Base-by-base conservation (phyloP, 352 stramenopile species). In the Elongisporangium prolatum region DNA sequence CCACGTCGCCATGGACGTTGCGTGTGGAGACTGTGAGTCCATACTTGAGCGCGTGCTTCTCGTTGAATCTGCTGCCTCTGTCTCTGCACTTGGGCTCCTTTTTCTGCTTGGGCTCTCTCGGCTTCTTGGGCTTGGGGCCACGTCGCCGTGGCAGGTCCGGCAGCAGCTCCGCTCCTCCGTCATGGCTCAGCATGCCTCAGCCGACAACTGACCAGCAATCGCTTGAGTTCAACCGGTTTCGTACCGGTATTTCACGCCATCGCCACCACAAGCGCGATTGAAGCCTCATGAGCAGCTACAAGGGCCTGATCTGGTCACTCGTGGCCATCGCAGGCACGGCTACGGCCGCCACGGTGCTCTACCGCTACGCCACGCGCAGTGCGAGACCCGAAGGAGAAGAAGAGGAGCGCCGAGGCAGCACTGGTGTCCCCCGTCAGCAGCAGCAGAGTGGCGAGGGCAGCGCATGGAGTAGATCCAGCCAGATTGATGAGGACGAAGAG, bases 41-140 rank as follows among this genome's bases (percentile, higher is more conserved):
- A 57, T 86, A 89, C 71, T 87, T 86, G 57, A 82, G 67, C 61
- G 75, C 66, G 68, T 89, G 77, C 63, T 79, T 86, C 50, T 86
- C 79, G 50, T 84, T 89, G 64, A 87, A 89, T 63, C 72, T 74
- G 40, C 75, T 67, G 21, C 77, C 77, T 54, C 79, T 76, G 67
- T 89, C 71, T 64, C 84, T 84, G 67, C 69, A 44, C 34, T 44
- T 44, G 34, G 34, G 34, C 34, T 44, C 34, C 34, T 44, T 44
- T 13, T 44, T 44, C 4, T 44, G 34, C 34, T 44, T 44, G 34
- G 9, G 9, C 28, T 40, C 28, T 40, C 28, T 5, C 5, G 34
- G 62, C 55, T 84, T 83, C 63, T 76, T 76, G 65, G 54, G 60
- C 54, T 67, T 75, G 21, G 69, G 20, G 52, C 59, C 61, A 34